Evolutionary conservation across 345 rosid genomes (phyloP).

Genomic region (Camelina neglecta): DNA sequence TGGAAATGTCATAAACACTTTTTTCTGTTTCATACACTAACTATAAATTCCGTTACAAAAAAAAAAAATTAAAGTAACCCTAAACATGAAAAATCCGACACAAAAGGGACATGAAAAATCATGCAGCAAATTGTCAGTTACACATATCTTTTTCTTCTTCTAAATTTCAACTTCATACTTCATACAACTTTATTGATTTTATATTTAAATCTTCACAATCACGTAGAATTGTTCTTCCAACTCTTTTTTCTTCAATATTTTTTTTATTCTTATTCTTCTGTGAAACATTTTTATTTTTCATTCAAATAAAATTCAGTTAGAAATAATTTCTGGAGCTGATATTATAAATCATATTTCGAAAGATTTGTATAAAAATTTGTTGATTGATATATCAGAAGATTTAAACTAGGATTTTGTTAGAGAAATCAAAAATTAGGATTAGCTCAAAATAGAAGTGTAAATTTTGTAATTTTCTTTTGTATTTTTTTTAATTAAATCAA

Average conservation of each 20-base stretch:
- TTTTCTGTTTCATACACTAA: not conserved
- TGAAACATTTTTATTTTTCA: not conserved
- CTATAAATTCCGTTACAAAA: constrained; percentile 33
- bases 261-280: not conserved
- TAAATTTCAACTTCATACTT: constrained; percentile 25
- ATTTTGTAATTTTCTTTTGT: no score
- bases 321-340: not conserved
- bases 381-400: no score
- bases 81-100: constrained; percentile 35
- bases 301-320: not conserved
- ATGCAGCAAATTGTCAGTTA: constrained; percentile 27
- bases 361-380: no score
- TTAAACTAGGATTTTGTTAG: no score
- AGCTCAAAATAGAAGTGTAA: no score
- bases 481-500: no score
- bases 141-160: not conserved
- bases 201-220: not conserved
- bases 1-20: not conserved
- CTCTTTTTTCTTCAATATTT: not conserved
- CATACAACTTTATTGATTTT: constrained; percentile 13
- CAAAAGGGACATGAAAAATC: constrained; percentile 28
- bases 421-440: no score
- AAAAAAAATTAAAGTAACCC: constrained; percentile 9
- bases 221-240: not conserved
- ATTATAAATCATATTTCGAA: no score